phyloP scores from a whole-genome alignment of 2,329 filamentous ascomycete genomes.

The Venturia oleaginea region DNA sequence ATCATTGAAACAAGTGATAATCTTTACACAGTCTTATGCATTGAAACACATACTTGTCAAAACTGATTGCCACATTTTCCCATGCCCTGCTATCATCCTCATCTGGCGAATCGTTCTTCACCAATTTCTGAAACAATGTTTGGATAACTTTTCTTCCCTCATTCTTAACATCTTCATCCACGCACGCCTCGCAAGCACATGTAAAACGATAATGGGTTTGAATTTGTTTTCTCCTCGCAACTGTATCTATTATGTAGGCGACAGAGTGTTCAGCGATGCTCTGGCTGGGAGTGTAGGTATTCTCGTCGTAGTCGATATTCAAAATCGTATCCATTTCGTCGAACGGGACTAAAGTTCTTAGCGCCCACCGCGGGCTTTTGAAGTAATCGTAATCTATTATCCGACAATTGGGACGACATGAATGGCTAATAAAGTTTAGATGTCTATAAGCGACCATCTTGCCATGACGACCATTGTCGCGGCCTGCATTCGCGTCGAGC shows the following conservation, averaged over 20 bases:
- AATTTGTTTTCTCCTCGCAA: background rate
- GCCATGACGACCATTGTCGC: background rate
- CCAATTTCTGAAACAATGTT: background rate
- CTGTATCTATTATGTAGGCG: background rate
- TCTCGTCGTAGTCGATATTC: background rate
- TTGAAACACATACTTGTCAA: background rate
- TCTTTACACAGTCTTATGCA: background rate
- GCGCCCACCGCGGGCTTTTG: background rate
- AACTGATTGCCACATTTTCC: background rate
- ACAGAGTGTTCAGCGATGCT: background rate
- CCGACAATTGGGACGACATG: background rate
- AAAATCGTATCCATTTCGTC: background rate
- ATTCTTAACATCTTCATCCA: background rate
- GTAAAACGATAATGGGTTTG: background rate
- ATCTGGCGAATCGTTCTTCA: background rate
- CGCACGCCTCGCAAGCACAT: background rate
- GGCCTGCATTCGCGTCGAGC: background rate
- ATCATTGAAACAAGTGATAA: background rate
- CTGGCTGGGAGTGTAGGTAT: background rate
- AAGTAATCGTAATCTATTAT: background rate
- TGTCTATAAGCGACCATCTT: background rate
- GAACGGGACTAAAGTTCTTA: background rate
- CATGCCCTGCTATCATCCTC: background rate
- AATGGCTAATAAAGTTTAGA: background rate
- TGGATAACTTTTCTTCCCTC: background rate